Base-by-base conservation (phyloP, 2,329 filamentous ascomycete genomes). In the Escovopsis sp. region DNA sequence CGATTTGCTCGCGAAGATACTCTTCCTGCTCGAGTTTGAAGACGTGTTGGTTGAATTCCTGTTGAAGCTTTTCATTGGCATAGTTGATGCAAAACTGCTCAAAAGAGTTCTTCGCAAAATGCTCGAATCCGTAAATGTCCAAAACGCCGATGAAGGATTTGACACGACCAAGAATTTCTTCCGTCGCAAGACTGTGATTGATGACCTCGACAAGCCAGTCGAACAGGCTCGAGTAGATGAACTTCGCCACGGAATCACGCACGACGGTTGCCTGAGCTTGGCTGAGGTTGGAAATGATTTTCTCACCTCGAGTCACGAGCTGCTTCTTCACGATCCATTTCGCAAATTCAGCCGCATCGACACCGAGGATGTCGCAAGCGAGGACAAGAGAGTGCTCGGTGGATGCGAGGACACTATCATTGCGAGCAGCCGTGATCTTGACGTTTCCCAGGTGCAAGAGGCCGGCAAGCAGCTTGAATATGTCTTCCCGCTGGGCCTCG, bases 1-100 rank as follows among this genome's bases (percentile, higher is more conserved):
- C 87, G 98, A 98, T 98, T 56, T 94, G 84, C 54, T 98, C 90
- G 33, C 88, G 70, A 8, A 90, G 87, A 55, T 98, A 98, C 55
- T 98, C 90, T 56, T 98, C 90, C 51, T 98, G 90, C 54, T 98
- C 90, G 7, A 98, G 67, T 9, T 98, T 90, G 52, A 98, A 98
- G 90, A 98, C 98, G 63, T 98, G 92, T 54, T 98, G 90, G 50
- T 98, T 98, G 71, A 98, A 98, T 57, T 98, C 98, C 47, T 98
- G 90, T 52, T 98, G 90, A 6, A 98, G 73, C 57, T 94, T 98
- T 57, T 98, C 90, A 59, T 98, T 98, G 41, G 92, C 96, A 60
- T 98, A 98, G 60, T 98, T 98, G 69, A 98, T 98, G 64, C 90
- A 98, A 5, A 98, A 70, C 57, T 98, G 90, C 56, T 98, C 90